A percentile compares a stretch with the other conserved stretches of the same genome.
phyloP scores from a whole-genome alignment of 306 rosid species.

The Cyclanthera cordifolia region DNA sequence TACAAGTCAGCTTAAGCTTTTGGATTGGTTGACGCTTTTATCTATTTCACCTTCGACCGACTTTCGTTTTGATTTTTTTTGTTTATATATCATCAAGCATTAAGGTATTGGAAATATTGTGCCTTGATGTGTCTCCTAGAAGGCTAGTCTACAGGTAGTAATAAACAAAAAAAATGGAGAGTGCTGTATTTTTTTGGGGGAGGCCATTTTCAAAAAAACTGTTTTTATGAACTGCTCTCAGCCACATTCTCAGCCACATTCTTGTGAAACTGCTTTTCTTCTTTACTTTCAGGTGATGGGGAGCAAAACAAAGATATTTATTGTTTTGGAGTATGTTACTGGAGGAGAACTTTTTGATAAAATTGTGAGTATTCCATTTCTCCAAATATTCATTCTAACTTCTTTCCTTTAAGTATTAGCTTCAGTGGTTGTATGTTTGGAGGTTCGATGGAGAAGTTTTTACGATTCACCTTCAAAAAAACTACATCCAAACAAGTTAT shows the following conservation, averaged over 20 bases:
- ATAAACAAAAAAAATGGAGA: not conserved
- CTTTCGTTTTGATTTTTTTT: no score
- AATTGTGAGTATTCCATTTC: conserved; percentile 52
- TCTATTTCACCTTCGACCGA: no score
- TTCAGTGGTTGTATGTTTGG: no score
- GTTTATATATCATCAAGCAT: no score
- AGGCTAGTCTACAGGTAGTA: not conserved
- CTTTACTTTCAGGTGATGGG: conserved; percentile 72
- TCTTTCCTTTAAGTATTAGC: not conserved
- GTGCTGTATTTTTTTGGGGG: not conserved
- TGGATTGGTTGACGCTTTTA: no score
- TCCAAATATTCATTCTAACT: conserved; percentile 6
- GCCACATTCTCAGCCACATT: not conserved
- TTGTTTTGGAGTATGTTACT: conserved; percentile 81
- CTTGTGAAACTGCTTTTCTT: not conserved
- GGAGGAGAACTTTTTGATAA: conserved; percentile 99
- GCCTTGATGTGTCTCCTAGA: not conserved
- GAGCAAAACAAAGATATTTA: conserved; percentile 85
- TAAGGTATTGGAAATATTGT: no score
- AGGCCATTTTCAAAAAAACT: not conserved
- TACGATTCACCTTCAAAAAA: no score
- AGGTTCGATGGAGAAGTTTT: not conserved
- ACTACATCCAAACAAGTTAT: no score
- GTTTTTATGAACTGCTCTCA: not conserved
- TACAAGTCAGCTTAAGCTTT: no score